A percentile compares a stretch with the other conserved stretches of the same genome.
These are phyloP conservation scores for Hypoxylon lienhwacheense DNA, from an alignment of 495 filamentous ascomycete species.

Conservation along the genomic window DNA sequence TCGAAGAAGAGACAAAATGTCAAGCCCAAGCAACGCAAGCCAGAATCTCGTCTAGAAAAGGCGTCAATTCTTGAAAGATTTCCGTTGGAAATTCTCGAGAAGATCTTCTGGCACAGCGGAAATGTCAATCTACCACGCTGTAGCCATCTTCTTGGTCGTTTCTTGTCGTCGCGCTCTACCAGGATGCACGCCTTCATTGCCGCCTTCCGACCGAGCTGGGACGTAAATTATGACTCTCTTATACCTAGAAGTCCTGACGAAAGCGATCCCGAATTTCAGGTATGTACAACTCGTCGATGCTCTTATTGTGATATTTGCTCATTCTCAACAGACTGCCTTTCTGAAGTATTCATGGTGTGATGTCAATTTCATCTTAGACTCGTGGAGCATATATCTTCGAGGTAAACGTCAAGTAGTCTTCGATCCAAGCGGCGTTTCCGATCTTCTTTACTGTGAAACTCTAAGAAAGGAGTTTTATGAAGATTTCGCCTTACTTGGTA, in stretches of 20 bases:
- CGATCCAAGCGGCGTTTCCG: no score
- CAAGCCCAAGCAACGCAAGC: conserved; percentile 8
- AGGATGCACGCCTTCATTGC: conserved; percentile 33
- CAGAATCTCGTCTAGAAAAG: conserved; percentile 3
- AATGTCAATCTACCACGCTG: conserved; percentile 44
- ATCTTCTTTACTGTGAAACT: no score
- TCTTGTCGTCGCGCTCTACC: conserved; percentile 38
- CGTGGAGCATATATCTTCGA: conserved; percentile 24
- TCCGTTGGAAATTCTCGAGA: conserved; percentile 48
- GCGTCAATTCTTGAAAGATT: conserved; percentile 42
- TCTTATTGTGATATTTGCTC: conserved; percentile 3
- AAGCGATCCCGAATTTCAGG: conserved; percentile 43
- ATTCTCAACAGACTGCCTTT: conserved; percentile 35
- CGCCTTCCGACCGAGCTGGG: conserved; percentile 47
- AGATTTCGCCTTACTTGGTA: no score
- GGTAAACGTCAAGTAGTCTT: conserved; percentile 11
- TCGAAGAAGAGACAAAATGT: conserved; percentile 3
- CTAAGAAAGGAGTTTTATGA: no score
- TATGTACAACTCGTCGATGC: conserved; percentile 8
- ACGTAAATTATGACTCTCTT: conserved; percentile 38
- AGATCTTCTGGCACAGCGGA: conserved; percentile 43
- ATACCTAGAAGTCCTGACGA: background rate
- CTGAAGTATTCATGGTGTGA: conserved; percentile 39
- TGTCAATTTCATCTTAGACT: conserved; percentile 34
- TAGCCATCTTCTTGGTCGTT: conserved; percentile 40